Base-by-base conservation (phyloP, 1,139 yeast species). In the Sugiyamaella paludigena region DNA sequence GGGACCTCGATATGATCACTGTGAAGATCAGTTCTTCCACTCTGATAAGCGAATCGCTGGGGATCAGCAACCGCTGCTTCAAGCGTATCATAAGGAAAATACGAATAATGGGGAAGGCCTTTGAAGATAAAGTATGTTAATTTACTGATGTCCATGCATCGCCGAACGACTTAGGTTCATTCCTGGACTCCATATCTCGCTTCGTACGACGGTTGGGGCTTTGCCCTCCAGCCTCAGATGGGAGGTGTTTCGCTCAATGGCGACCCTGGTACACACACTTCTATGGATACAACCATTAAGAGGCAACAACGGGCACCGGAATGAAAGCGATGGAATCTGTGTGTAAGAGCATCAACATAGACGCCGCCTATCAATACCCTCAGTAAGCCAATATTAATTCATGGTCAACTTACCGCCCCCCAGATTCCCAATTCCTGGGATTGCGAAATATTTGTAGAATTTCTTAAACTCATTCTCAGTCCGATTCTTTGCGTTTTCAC, bases 71-170 rank as follows among this genome's bases (percentile, higher is more conserved):
- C 82, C 15, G 76, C 65, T 41, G 57, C 58, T 36, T 53, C 55
- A 34, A 86, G 64, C 57, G 78, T 79, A 60, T 84, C 84, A 77
- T 87, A 83, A 43, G 95, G 95, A 74, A 87, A 87, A 66, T 83
- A 84, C 58, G 83, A 87, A 31, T 88, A 65, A 62, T 84, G 69
- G 15, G 95, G 95, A 60, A 87, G 75, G n/a, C 95, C 95, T 60
- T 92, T 4, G 24, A 19, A 19, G n/a, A 19, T 19, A 19, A 19
- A 19, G 5, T 27, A 8, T 9, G 43, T 40, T 40, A 40, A n/a
- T n/a, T n/a, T n/a, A n/a, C n/a, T n/a, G n/a, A n/a, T n/a, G n/a
- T n/a, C n/a, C n/a, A n/a, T n/a, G n/a, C n/a, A n/a, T n/a, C n/a
- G n/a, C n/a, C n/a, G n/a, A n/a, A n/a, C n/a, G n/a, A n/a, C n/a